Conservation (phyloP, 768 basidiomycete species). For the Tulasnella sp. region DNA sequence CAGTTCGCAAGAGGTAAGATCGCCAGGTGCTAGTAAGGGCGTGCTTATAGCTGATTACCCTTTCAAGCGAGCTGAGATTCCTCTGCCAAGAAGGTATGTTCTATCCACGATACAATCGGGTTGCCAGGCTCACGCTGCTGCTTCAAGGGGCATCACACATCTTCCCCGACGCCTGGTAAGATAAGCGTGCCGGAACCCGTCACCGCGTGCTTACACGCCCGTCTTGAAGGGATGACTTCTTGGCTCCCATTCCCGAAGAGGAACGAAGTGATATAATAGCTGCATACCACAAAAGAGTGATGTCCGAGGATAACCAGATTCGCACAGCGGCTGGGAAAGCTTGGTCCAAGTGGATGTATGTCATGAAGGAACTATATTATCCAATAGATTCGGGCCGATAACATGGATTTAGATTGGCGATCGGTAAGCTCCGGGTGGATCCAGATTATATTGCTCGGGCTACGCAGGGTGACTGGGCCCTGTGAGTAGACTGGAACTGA, state of each 20-base stretch:
- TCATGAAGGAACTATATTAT: slow-evolving; percentile 18
- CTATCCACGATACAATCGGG: neutral
- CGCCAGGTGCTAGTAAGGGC: neutral
- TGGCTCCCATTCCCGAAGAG: slow-evolving; percentile 69
- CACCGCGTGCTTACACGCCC: neutral
- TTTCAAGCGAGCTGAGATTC: slow-evolving; percentile 67
- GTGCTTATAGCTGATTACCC: neutral
- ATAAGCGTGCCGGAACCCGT: slow-evolving; percentile 18
- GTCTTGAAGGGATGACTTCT: slow-evolving; percentile 64
- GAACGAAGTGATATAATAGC: slow-evolving; percentile 72
- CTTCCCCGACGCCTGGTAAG: slow-evolving; percentile 82
- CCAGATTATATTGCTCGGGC: slow-evolving; percentile 59
- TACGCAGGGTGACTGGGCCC: slow-evolving; percentile 65
- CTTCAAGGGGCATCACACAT: slow-evolving; percentile 18
- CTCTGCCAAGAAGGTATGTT: slow-evolving; percentile 78
- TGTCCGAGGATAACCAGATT: slow-evolving; percentile 58
- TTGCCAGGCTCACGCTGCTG: neutral
- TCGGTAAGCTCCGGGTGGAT: slow-evolving; percentile 65
- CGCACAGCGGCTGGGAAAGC: slow-evolving; percentile 67
- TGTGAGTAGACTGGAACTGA: slow-evolving; percentile 39
- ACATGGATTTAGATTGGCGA: slow-evolving; percentile 57
- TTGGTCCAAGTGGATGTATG: slow-evolving; percentile 89
- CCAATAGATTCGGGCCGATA: neutral
- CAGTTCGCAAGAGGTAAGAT: slow-evolving; percentile 61
- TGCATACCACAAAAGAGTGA: slow-evolving; percentile 77